Evolutionary conservation across 176 grass and related monocot species (phyloP).

Genomic region (Bromus sterilis): DNA sequence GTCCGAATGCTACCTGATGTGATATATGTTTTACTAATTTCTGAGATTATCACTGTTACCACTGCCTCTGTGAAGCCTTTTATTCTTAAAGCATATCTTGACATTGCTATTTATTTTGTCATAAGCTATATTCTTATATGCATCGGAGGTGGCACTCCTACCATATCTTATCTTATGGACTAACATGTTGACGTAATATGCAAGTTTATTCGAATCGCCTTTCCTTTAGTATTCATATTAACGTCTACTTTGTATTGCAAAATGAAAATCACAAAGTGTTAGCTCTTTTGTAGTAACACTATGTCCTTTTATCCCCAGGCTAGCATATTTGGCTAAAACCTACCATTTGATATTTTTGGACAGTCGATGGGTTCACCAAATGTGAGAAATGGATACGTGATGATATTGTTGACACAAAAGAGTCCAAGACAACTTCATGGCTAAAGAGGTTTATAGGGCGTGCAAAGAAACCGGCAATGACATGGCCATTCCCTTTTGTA

Average conservation of each 20-base stretch:
- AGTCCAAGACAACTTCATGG: constrained; percentile 93
- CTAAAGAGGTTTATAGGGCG: constrained; percentile 96
- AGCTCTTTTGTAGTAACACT: neutral
- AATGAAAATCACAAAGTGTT: neutral
- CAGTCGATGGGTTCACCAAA: constrained; percentile 97
- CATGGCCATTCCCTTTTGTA: constrained; percentile 91
- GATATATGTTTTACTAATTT: neutral
- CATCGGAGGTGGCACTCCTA: neutral
- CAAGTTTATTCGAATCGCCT: neutral
- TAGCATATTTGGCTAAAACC: constrained; percentile 46
- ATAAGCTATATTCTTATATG: neutral
- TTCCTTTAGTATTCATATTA: neutral
- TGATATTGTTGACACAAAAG: constrained; percentile 73
- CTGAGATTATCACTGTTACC: neutral
- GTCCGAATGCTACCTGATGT: neutral
- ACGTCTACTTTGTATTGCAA: neutral
- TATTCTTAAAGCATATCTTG: neutral
- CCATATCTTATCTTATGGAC: neutral
- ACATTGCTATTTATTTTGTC: neutral
- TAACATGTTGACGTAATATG: neutral
- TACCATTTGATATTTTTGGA: constrained; percentile 33
- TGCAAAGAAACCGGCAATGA: constrained; percentile 91
- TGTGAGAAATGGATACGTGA: constrained; percentile 95
- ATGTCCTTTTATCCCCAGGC: constrained; percentile 24
- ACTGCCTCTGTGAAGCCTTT: neutral